Evolutionary conservation across 2,329 filamentous ascomycete species (phyloP).

Genomic region (Leptographium procerum): DNA sequence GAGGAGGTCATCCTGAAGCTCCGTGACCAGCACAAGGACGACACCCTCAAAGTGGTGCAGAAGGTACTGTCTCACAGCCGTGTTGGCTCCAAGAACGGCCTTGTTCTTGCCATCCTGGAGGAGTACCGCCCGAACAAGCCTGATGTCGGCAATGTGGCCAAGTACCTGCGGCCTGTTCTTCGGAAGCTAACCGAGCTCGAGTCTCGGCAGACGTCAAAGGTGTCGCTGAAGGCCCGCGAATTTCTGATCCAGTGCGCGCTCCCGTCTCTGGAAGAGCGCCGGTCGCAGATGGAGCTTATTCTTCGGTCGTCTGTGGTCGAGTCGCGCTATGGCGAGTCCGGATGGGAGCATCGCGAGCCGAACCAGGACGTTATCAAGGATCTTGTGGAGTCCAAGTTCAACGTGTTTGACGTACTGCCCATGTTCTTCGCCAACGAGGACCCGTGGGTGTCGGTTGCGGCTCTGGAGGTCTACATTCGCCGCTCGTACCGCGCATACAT

Average conservation of each 20-base stretch:
- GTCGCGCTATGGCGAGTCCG: slow-evolving; percentile 93
- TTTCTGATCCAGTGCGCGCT: slow-evolving; percentile 95
- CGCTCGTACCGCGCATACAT: slow-evolving; percentile 95
- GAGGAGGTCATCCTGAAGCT: slow-evolving; percentile 90
- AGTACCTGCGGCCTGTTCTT: slow-evolving; percentile 72
- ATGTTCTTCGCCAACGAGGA: slow-evolving; percentile 93
- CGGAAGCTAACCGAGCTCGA: slow-evolving; percentile 85
- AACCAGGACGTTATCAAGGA: slow-evolving; percentile 88
- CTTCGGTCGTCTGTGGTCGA: slow-evolving; percentile 90
- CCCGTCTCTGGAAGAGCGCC: slow-evolving; percentile 89
- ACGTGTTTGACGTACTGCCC: slow-evolving; percentile 90
- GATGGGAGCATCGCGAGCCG: slow-evolving; percentile 91
- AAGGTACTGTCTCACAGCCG: slow-evolving; percentile 89
- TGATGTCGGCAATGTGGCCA: slow-evolving; percentile 74
- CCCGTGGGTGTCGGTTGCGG: slow-evolving; percentile 85
- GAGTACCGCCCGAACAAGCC: slow-evolving; percentile 94
- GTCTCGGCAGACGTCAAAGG: slow-evolving; percentile 77
- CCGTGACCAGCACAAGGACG: slow-evolving; percentile 92
- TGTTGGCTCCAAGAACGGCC: slow-evolving; percentile 85
- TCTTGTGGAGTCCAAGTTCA: slow-evolving; percentile 97
- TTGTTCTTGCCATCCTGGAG: slow-evolving; percentile 82
- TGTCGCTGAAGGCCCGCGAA: slow-evolving; percentile 92
- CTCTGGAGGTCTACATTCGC: slow-evolving; percentile 91
- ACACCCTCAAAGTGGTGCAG: slow-evolving; percentile 72
- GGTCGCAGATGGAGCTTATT: slow-evolving; percentile 97